Percentiles rank a stretch among this genome's conserved stretches.
Evolutionary conservation across 129 eudicot genomes (phyloP).

Genomic region (Smallanthus sonchifolius): DNA sequence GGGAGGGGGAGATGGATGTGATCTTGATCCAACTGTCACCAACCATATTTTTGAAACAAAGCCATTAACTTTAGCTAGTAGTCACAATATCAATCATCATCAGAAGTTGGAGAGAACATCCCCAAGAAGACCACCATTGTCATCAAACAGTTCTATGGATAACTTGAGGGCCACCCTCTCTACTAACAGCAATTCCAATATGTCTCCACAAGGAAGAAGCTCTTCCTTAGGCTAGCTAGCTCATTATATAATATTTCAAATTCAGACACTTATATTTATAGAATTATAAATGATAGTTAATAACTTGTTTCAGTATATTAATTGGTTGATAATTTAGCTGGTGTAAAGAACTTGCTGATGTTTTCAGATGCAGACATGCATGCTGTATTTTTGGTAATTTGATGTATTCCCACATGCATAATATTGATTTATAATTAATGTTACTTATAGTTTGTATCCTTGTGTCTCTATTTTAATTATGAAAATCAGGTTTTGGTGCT

Average conservation of each 20-base stretch:
- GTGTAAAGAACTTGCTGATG: not conserved
- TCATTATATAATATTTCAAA: not conserved
- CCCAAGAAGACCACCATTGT: conserved; percentile 33
- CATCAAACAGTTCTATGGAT: conserved; percentile 33
- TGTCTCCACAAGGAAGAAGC: conserved; percentile 38
- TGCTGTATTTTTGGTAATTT: not conserved
- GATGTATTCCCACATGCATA: not conserved
- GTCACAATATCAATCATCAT: conserved; percentile 8
- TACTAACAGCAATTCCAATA: conserved; percentile 19
- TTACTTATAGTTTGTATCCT: not conserved
- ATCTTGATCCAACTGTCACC: conserved; percentile 20
- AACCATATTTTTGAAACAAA: conserved; percentile 31
- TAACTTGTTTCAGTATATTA: not conserved
- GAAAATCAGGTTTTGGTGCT: not conserved
- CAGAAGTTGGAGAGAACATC: conserved; percentile 24
- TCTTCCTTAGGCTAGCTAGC: conserved; percentile 27
- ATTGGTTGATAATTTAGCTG: not conserved
- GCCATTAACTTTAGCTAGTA: conserved; percentile 25
- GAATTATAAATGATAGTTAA: conserved; percentile 5
- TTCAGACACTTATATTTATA: conserved; percentile 3
- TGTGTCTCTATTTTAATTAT: not conserved
- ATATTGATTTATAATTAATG: not conserved
- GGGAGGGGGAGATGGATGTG: conserved; percentile 33
- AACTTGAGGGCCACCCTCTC: conserved; percentile 33
- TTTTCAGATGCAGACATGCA: not conserved